Conservation (phyloP, 2,329 filamentous ascomycete genomes). For the Botrytis byssoidea region DNA sequence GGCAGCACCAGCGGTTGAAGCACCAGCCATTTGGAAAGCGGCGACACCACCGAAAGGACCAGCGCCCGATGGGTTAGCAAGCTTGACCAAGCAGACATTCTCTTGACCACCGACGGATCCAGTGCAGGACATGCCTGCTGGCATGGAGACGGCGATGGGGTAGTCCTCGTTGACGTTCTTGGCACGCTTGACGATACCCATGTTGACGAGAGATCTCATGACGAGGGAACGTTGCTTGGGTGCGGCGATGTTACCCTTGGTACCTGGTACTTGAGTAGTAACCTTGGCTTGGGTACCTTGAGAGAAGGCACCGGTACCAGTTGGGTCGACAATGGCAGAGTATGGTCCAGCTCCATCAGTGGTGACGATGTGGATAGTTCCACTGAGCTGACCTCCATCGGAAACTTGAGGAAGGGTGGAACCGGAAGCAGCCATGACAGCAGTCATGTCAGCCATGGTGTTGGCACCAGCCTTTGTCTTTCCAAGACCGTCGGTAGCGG, state of each 20-base stretch:
- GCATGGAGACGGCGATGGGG: conserved; percentile 41
- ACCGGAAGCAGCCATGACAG: conserved; percentile 58
- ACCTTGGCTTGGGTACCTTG: conserved; percentile 55
- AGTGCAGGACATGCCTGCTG: conserved; percentile 54
- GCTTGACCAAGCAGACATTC: conserved; percentile 62
- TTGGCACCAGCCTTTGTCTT: conserved; percentile 54
- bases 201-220: conserved; percentile 32
- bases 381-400: conserved; percentile 54
- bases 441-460: conserved; percentile 57
- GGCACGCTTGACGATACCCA: conserved; percentile 38
- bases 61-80: conserved; percentile 58
- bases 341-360: conserved; percentile 58
- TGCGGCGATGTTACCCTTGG: conserved; percentile 40
- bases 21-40: conserved; percentile 49
- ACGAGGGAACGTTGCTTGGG: conserved; percentile 33
- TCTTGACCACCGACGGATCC: conserved; percentile 58
- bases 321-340: conserved; percentile 61
- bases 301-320: conserved; percentile 51
- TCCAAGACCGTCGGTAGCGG: conserved; percentile 52
- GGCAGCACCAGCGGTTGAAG: conserved; percentile 15
- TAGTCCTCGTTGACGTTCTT: conserved; percentile 44
- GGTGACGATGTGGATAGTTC: conserved; percentile 68
- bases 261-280: conserved; percentile 52
- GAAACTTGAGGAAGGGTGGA: conserved; percentile 57
- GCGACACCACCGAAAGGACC: conserved; percentile 63